phyloP scores from a whole-genome alignment of 2,329 filamentous ascomycete genomes.

The Alternaria consortialis region DNA sequence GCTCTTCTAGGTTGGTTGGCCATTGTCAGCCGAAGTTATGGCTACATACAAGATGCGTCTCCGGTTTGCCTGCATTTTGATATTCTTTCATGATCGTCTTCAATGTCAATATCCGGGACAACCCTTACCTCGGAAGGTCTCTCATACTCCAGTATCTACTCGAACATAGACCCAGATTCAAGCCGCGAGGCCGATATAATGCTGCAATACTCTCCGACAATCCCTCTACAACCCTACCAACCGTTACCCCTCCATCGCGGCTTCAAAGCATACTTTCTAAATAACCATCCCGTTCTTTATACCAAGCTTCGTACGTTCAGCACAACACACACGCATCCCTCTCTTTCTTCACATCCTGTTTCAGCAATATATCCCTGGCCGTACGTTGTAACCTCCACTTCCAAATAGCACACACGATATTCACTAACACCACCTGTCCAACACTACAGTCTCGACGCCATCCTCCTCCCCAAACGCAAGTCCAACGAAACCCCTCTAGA shows the following conservation, averaged over 20 bases:
- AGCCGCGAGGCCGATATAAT: not conserved
- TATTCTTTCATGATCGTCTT: not conserved
- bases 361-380: conserved; percentile 5
- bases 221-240: not conserved
- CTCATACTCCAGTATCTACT: not conserved
- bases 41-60: not conserved
- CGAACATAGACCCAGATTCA: not conserved
- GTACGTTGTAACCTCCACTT: not conserved
- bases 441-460: not conserved
- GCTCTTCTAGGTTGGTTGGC: not conserved
- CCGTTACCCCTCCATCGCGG: not conserved
- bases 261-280: conserved; percentile 1
- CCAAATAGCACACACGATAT: not conserved
- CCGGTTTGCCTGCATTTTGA: not conserved
- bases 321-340: not conserved
- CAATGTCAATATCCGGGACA: not conserved
- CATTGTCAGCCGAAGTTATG: not conserved
- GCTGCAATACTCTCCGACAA: not conserved
- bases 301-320: conserved; percentile 4
- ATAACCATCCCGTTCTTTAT: not conserved
- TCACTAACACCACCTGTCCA: not conserved
- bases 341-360: not conserved
- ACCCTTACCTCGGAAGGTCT: not conserved
- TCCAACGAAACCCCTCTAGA: conserved; percentile 1
- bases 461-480: not conserved